These are phyloP conservation scores for Plasmodium gonderi DNA, from an alignment of 169 alveolate genomes.

Conservation along the genomic window DNA sequence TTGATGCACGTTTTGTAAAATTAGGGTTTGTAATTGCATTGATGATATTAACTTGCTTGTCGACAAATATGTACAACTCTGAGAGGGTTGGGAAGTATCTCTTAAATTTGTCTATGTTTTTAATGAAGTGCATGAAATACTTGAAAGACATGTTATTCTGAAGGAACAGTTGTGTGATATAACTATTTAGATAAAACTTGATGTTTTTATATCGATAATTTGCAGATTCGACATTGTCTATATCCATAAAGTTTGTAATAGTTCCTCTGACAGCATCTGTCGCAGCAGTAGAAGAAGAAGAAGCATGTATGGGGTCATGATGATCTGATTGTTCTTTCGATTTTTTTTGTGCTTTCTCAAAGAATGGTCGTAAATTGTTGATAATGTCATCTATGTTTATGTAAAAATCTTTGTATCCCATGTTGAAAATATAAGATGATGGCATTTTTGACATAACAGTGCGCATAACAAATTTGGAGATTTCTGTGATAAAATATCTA, in stretches of 20 bases:
- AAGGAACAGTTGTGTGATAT: conserved; percentile 11
- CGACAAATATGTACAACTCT: conserved; percentile 29
- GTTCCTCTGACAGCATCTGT: not conserved
- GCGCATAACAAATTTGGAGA: conserved; percentile 16
- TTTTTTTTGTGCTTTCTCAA: not conserved
- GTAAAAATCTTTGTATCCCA: not conserved
- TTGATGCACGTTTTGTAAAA: not conserved
- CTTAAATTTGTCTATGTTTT: conserved; percentile 34
- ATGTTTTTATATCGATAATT: not conserved
- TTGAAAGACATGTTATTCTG: conserved; percentile 36
- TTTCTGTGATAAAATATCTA: conserved; percentile 24
- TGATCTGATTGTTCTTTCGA: not conserved
- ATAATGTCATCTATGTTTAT: conserved; percentile 11
- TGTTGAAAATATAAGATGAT: not conserved
- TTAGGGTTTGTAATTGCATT: conserved; percentile 1
- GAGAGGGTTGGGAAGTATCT: conserved; percentile 45
- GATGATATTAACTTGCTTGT: conserved; percentile 30
- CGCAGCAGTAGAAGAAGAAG: too few relatives aligned
- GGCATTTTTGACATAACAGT: conserved; percentile 23
- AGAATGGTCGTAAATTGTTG: not conserved
- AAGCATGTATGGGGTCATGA: not conserved
- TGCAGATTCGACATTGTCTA: not conserved
- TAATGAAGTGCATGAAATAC: conserved; percentile 1
- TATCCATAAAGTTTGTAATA: not conserved
- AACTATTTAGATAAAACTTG: conserved; percentile 19